Evolutionary conservation across 31 red algal genomes (phyloP).

Genomic region (Endocladia muricata): DNA sequence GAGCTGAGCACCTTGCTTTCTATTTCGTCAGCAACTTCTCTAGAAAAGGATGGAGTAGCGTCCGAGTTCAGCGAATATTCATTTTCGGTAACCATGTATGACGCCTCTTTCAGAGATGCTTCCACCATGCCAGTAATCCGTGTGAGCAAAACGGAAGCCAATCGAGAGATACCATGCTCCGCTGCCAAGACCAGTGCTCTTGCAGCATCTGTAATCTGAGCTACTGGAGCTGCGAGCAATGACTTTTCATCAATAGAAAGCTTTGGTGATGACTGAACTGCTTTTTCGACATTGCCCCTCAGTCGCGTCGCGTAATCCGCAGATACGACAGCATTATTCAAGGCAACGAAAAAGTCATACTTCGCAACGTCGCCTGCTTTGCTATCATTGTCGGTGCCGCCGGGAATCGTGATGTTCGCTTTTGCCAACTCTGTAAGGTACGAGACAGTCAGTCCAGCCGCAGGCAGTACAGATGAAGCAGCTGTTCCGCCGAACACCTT

Average conservation of each 20-base stretch:
- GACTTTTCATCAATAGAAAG: slow-evolving; percentile 53
- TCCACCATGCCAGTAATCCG: slow-evolving; percentile 34
- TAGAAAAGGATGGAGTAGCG: slow-evolving; percentile 70
- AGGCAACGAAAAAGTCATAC: slow-evolving; percentile 77
- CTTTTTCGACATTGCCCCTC: slow-evolving; percentile 68
- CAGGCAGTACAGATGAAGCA: slow-evolving; percentile 36
- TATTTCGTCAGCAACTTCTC: slow-evolving; percentile 60
- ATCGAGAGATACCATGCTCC: slow-evolving; percentile 59
- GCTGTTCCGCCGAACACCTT: slow-evolving; percentile 36
- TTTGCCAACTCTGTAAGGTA: slow-evolving; percentile 72
- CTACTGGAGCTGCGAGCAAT: slow-evolving; percentile 35
- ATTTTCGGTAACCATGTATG: slow-evolving; percentile 63
- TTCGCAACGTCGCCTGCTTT: slow-evolving; percentile 43
- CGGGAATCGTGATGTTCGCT: slow-evolving; percentile 68
- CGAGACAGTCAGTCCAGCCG: slow-evolving; percentile 64
- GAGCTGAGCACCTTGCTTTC: slow-evolving; percentile 63
- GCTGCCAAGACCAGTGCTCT: slow-evolving; percentile 46
- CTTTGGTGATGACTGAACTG: slow-evolving; percentile 35
- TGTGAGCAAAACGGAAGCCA: slow-evolving; percentile 48
- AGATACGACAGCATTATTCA: slow-evolving; percentile 76
- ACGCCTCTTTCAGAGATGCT: slow-evolving; percentile 32
- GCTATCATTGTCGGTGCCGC: slow-evolving; percentile 24
- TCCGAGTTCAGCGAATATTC: slow-evolving; percentile 75
- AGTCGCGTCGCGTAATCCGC: slow-evolving; percentile 73
- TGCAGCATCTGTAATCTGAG: slow-evolving; percentile 67